Evolutionary conservation across 2,329 filamentous ascomycete species (phyloP), one percentile per base, ranked within the genome.

Genomic region (Trichoderma aggressivum): DNA sequence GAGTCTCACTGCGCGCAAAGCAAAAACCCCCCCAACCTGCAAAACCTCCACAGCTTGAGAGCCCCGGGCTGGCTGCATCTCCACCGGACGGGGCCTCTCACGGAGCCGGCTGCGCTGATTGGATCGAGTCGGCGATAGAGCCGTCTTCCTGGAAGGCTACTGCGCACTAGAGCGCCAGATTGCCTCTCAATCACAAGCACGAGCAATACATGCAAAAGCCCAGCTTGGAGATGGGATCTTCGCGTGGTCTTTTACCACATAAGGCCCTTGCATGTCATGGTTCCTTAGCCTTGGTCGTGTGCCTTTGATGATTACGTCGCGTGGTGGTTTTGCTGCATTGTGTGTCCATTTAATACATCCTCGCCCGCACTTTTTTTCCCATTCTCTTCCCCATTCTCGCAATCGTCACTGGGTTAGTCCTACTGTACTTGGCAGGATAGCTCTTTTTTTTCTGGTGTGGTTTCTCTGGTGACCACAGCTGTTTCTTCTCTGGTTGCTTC

Each of bases 251-350:
- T 63, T 71, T 66, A 55, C 63, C 70, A 71, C 63, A 61, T 56
- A 26, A 58, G 63, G 63, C 34, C 70, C 62, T 62, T 61, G 70
- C 63, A 56, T 30, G 56, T 18, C 58, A 43, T 58, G 60, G 69
- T 67, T 34, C 70, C 56, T 58, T 59, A 71, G 70, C 43, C 61
- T 71, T 71, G 63, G 70, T 67, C 70, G 63, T 71, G 70, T 71
- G 70, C 63, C 63, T 58, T 69, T 61, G 39, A 50, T 61, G 30
- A 30, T 62, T 68, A 21, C 61, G 70, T 62, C 58, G 70, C 56
- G 56, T 71, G 39, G 61, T 58, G 39, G 32, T 43, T 18, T 16
- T 62, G 18, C 26, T 63, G 10, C 26, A 30, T 56, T 26, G 62
- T 14, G 28, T 50, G 28, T 47, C 24, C 58, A 61, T 67, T 67